These are phyloP conservation scores for Zanthoxylum bungeanum DNA, from an alignment of 345 rosid genomes.

Conservation along the genomic window DNA sequence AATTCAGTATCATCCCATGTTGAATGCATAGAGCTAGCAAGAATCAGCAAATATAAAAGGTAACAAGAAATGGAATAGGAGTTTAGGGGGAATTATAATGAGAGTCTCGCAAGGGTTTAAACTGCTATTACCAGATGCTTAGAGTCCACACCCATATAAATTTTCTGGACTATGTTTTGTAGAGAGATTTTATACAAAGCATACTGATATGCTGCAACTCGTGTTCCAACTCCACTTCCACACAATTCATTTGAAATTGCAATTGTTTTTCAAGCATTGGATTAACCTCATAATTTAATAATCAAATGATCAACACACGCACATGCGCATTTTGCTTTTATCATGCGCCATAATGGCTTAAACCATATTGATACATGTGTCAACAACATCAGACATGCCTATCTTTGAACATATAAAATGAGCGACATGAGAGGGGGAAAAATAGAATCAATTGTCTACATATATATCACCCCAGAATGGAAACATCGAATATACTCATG, in stretches of 20 bases:
- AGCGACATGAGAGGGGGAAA: no score
- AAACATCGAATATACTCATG: no score
- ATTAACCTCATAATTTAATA: no score
- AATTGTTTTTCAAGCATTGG: no score
- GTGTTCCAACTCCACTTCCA: constrained; percentile 37
- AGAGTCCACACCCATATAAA: constrained; percentile 26
- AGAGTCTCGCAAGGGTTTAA: constrained; percentile 16
- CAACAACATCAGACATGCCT: no score
- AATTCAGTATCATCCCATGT: constrained; percentile 21
- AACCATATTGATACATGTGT: no score
- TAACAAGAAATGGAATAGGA: constrained; percentile 10
- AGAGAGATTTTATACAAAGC: constrained; percentile 28
- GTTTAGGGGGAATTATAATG: constrained; percentile 14
- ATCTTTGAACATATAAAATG: no score
- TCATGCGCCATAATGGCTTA: no score
- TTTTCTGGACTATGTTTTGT: constrained; percentile 19
- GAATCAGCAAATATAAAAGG: constrained; percentile 3
- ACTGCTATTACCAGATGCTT: constrained; percentile 41
- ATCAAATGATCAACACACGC: no score
- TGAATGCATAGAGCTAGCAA: constrained; percentile 11
- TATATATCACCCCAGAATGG: no score
- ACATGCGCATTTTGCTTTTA: no score
- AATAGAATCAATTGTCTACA: no score
- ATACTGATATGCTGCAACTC: constrained; percentile 39
- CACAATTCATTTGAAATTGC: constrained; percentile 60